These are phyloP conservation scores for Curvularia spicifera DNA, from an alignment of 2,329 filamentous ascomycete species.

Conservation along the genomic window DNA sequence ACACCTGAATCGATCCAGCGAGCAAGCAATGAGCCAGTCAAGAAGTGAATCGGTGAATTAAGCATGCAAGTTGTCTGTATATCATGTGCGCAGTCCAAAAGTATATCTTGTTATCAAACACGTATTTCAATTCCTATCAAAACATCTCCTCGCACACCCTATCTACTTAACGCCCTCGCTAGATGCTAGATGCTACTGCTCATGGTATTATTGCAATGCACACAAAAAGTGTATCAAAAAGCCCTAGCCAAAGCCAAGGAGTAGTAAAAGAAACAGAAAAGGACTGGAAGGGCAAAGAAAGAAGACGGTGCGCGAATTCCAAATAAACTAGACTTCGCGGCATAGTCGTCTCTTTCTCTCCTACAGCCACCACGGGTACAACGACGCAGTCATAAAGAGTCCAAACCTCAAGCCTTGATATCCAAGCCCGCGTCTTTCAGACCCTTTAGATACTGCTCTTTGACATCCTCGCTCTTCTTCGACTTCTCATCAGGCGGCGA, in stretches of 20 bases:
- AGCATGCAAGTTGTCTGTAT: too few species aligned
- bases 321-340: neutral
- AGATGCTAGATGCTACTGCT: neutral
- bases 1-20: too few species aligned
- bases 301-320: neutral
- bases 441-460: constrained; percentile 51
- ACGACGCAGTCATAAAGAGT: neutral
- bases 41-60: too few species aligned
- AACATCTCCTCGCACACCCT: neutral
- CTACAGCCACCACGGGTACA: neutral
- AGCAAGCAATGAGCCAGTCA: too few species aligned
- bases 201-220: neutral
- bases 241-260: too few species aligned
- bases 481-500: constrained; percentile 7
- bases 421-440: constrained; percentile 53
- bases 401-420: constrained; percentile 24
- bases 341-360: neutral
- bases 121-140: neutral
- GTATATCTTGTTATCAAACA: too few species aligned
- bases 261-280: too few species aligned
- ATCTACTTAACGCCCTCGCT: neutral
- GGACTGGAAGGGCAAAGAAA: too few species aligned
- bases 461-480: constrained; percentile 41
- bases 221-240: neutral
- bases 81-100: too few species aligned